These are phyloP conservation scores for Fusarium robinianum DNA, from an alignment of 2,329 filamentous ascomycete genomes.

Conservation along the genomic window DNA sequence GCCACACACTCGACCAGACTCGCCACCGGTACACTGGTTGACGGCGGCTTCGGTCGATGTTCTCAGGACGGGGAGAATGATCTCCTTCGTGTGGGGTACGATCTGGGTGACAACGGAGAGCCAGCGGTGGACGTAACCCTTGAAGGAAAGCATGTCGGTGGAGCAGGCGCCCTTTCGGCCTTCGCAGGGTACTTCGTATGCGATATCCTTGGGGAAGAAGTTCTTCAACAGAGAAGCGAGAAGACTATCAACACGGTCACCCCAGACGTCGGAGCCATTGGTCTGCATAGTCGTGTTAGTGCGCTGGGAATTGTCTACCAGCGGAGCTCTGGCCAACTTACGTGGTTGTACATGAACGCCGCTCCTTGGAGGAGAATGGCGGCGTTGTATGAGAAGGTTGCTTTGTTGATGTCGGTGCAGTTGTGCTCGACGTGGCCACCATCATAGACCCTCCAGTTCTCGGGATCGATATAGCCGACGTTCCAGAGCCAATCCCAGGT, in stretches of 20 bases:
- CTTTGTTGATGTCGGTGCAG: slow-evolving; percentile 64
- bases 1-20: slow-evolving; percentile 63
- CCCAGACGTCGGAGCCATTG: slow-evolving; percentile 59
- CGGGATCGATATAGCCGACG: slow-evolving; percentile 62
- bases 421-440: slow-evolving; percentile 62
- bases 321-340: slow-evolving; percentile 37
- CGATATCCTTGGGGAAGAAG: slow-evolving; percentile 62
- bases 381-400: slow-evolving; percentile 70
- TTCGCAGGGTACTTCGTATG: slow-evolving; percentile 72
- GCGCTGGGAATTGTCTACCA: not conserved
- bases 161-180: slow-evolving; percentile 60
- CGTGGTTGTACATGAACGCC: slow-evolving; percentile 70
- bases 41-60: slow-evolving; percentile 64
- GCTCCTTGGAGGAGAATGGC: slow-evolving; percentile 65
- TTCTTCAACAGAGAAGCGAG: slow-evolving; percentile 53
- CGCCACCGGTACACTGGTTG: slow-evolving; percentile 64
- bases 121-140: slow-evolving; percentile 71
- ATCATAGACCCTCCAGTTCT: slow-evolving; percentile 66
- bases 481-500: slow-evolving; percentile 64
- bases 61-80: slow-evolving; percentile 61
- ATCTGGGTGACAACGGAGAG: slow-evolving; percentile 63
- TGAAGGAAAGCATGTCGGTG: slow-evolving; percentile 73
- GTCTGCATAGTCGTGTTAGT: slow-evolving; percentile 48
- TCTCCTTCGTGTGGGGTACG: slow-evolving; percentile 61
- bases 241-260: slow-evolving; percentile 58